Percentiles rank a stretch among this genome's conserved stretches.
phyloP scores from a whole-genome alignment of 768 basidiomycete species.

The Leccinum uliginosum region DNA sequence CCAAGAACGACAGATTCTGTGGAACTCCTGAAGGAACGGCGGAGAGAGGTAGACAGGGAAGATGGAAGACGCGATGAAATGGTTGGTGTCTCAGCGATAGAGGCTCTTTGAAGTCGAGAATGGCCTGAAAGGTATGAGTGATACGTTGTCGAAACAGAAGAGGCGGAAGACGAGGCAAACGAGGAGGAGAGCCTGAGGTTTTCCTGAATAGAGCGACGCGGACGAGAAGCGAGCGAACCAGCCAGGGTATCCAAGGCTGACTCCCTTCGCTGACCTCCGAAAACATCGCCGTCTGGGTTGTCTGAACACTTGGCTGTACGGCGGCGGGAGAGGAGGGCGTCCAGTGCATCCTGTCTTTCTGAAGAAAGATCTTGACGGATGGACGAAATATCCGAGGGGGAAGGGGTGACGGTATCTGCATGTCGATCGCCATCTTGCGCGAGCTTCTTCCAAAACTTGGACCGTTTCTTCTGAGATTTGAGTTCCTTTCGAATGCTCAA shows the following conservation, averaged over 20 bases:
- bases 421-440: slow-evolving; percentile 32
- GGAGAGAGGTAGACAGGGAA: slow-evolving; percentile 18
- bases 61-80: slow-evolving; percentile 13
- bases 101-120: slow-evolving; percentile 7
- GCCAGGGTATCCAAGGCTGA: slow-evolving; percentile 18
- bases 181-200: slow-evolving; percentile 15
- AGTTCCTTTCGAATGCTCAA: slow-evolving; percentile 43
- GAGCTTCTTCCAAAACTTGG: slow-evolving; percentile 45
- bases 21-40: slow-evolving; percentile 19
- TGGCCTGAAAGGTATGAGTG: slow-evolving; percentile 10
- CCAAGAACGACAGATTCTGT: slow-evolving; percentile 25
- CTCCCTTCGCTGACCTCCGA: slow-evolving; percentile 17
- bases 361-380: slow-evolving; percentile 23
- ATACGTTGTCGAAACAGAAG: slow-evolving; percentile 22
- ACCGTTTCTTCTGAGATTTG: slow-evolving; percentile 37
- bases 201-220: slow-evolving; percentile 16
- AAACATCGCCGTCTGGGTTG: slow-evolving; percentile 19
- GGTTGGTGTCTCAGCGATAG: slow-evolving; percentile 15
- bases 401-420: slow-evolving; percentile 23
- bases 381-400: slow-evolving; percentile 29
- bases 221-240: slow-evolving; percentile 21
- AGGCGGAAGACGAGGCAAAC: slow-evolving; percentile 13
- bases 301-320: slow-evolving; percentile 12
- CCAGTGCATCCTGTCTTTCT: slow-evolving; percentile 32
- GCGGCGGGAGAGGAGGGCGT: slow-evolving; percentile 33